Conservation (phyloP, 83 land plant genomes). For the Picea mariana region DNA sequence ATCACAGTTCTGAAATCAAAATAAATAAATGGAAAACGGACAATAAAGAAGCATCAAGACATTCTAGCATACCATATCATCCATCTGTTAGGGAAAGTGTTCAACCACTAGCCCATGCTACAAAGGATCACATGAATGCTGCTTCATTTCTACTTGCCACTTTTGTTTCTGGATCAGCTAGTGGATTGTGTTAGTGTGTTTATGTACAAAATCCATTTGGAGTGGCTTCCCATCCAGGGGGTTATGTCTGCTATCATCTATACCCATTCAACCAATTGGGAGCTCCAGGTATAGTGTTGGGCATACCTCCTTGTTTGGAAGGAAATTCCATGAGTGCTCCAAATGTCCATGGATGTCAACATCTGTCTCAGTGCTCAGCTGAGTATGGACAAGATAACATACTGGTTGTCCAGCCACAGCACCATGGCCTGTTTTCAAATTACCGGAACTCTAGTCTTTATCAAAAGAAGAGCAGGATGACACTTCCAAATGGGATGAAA, state of each 20-base stretch:
- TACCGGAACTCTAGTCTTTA: background rate
- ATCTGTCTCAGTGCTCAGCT: background rate
- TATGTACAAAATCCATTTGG: slow-evolving; percentile 7
- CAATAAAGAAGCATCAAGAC: background rate
- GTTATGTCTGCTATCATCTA: slow-evolving; percentile 5
- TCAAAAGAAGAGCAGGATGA: background rate
- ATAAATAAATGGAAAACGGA: background rate
- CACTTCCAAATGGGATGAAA: background rate
- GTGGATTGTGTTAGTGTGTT: background rate
- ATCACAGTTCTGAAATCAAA: background rate
- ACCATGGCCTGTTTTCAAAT: background rate
- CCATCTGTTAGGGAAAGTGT: background rate
- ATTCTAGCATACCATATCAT: slow-evolving; percentile 3
- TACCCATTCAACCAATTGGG: slow-evolving; percentile 5
- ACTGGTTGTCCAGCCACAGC: background rate
- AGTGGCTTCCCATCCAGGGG: slow-evolving; percentile 1
- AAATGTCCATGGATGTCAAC: slow-evolving; percentile 10
- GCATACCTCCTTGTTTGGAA: background rate
- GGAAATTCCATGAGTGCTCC: background rate
- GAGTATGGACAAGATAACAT: slow-evolving; percentile 1
- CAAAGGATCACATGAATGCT: background rate
- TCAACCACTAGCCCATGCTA: background rate
- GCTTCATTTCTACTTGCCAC: background rate
- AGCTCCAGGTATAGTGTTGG: background rate
- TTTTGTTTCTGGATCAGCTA: background rate